A percentile compares a stretch with the other conserved stretches of the same genome.
These are phyloP conservation scores for Trichosporon faecale DNA, from an alignment of 1,284 basidiomycete genomes.

Conservation along the genomic window DNA sequence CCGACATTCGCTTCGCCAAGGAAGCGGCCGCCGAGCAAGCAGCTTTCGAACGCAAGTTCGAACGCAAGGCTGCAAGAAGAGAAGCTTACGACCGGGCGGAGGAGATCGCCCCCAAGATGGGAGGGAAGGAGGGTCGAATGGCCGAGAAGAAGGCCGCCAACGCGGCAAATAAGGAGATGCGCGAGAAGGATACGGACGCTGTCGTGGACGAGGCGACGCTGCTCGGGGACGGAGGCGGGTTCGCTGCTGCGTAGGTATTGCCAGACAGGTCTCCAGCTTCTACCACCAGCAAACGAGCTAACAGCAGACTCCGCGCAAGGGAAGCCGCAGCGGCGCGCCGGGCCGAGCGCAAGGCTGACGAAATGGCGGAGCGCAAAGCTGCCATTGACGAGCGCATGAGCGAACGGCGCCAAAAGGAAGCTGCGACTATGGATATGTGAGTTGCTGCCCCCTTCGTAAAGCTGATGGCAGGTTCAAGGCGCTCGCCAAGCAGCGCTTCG, in stretches of 20 bases:
- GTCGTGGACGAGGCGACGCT: conserved; percentile 48
- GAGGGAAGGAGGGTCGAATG: conserved; percentile 47
- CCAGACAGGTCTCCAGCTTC: too few species aligned
- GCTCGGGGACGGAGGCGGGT: conserved; percentile 44
- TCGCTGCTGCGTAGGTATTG: conserved; percentile 46
- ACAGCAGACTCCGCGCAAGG: conserved; percentile 37
- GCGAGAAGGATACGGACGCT: conserved; percentile 44
- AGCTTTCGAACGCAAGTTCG: conserved; percentile 20
- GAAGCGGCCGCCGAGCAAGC: conserved; percentile 33
- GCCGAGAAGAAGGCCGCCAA: conserved; percentile 48
- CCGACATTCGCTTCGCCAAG: neutral
- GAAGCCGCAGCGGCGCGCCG: conserved; percentile 40
- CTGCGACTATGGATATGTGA: conserved; percentile 51
- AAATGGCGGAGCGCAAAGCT: conserved; percentile 35
- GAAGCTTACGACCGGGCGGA: conserved; percentile 37
- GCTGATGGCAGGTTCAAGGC: conserved; percentile 38
- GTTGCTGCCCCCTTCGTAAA: conserved; percentile 14
- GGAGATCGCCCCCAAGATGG: conserved; percentile 40
- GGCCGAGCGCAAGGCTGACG: conserved; percentile 37
- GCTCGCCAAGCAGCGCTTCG: conserved; percentile 45
- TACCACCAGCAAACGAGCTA: too few species aligned
- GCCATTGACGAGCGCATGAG: conserved; percentile 42
- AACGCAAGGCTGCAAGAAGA: conserved; percentile 32
- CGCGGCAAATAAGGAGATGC: conserved; percentile 42
- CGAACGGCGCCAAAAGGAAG: conserved; percentile 45